Percentiles rank a stretch among this genome's conserved stretches.
phyloP scores from a whole-genome alignment of 768 basidiomycete genomes.

The Pleurotus giganteus region DNA sequence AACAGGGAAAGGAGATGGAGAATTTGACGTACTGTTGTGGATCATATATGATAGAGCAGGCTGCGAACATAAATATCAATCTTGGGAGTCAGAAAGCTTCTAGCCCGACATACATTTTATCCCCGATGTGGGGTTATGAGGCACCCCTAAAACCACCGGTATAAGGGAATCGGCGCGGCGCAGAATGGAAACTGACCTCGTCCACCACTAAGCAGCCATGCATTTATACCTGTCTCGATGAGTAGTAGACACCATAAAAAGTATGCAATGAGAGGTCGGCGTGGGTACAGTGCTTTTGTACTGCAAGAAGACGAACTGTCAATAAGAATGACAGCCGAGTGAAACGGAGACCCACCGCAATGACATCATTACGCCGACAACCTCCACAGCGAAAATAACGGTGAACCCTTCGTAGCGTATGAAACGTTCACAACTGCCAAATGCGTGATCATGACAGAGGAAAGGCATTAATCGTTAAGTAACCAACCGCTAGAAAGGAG shows the following conservation, averaged over 20 bases:
- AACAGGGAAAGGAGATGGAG: background rate
- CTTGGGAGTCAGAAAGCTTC: background rate
- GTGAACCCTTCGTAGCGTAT: slow-evolving; percentile 52
- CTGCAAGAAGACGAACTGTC: slow-evolving; percentile 8
- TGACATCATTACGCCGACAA: slow-evolving; percentile 59
- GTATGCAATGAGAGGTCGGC: slow-evolving; percentile 27
- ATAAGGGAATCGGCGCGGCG: background rate
- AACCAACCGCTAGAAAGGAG: slow-evolving; percentile 35
- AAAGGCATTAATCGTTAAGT: background rate
- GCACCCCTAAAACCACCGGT: slow-evolving; percentile 29
- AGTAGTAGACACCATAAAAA: slow-evolving; percentile 34
- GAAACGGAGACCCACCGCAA: slow-evolving; percentile 35
- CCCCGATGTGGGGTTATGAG: slow-evolving; percentile 36
- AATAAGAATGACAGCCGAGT: slow-evolving; percentile 9
- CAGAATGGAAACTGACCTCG: slow-evolving; percentile 35
- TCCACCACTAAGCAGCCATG: slow-evolving; percentile 50
- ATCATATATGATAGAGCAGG: slow-evolving; percentile 3
- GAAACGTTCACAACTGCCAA: slow-evolving; percentile 40
- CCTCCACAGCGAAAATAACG: slow-evolving; percentile 49
- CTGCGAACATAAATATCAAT: background rate
- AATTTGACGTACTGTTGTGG: background rate
- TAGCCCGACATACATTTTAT: slow-evolving; percentile 27
- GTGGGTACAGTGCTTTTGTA: slow-evolving; percentile 37
- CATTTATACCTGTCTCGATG: slow-evolving; percentile 45
- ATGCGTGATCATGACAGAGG: background rate